Evolutionary conservation across 2,329 filamentous ascomycete genomes (phyloP), one percentile per base, ranked within the genome.

Genomic region (Polychaeton citri): DNA sequence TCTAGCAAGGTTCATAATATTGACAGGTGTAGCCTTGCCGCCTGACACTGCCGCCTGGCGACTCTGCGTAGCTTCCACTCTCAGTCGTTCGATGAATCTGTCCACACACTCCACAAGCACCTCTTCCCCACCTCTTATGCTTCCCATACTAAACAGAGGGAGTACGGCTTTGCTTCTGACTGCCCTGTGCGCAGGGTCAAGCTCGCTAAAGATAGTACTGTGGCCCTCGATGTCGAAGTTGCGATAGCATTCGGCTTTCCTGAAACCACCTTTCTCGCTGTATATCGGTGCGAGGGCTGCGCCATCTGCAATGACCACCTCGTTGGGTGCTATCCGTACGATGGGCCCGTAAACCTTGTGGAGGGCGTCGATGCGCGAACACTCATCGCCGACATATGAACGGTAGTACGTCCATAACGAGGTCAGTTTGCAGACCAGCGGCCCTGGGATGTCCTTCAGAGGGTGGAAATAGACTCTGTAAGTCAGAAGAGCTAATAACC

Each of bases 171-270:
- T 72, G 9, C 66, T 66, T 32, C 69, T 52, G 3, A 51, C 42
- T 3, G 58, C 60, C 8, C 69, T 49, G 30, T 65, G 53, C 2
- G 55, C 56, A 3, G 50, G 52, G 37, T 64, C 59, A 13, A 59
- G 54, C 0, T 58, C 62, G 3, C 63, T 68, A 52, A 76, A 76
- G 21, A 76, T 66, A 1, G 68, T 69, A 19, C 60, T 51, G 43
- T 69, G 66, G 1, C 66, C 68, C 43, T 73, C 71, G 13, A 73
- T 68, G 39, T 74, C 66, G 44, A 74, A 74, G 42, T 74, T 75
- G 1, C 52, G 50, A 47, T 75, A 75, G 38, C 60, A 65, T 1
- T 50, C 44, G 1, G 67, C 60, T 47, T 76, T 75, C 1, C 53
- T 49, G 36, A 75, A 74, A 1, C 71, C 71, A 3, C 71, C 69